Evolutionary conservation across 148 eudicot species (phyloP).

Genomic region (Euryodendron excelsum): DNA sequence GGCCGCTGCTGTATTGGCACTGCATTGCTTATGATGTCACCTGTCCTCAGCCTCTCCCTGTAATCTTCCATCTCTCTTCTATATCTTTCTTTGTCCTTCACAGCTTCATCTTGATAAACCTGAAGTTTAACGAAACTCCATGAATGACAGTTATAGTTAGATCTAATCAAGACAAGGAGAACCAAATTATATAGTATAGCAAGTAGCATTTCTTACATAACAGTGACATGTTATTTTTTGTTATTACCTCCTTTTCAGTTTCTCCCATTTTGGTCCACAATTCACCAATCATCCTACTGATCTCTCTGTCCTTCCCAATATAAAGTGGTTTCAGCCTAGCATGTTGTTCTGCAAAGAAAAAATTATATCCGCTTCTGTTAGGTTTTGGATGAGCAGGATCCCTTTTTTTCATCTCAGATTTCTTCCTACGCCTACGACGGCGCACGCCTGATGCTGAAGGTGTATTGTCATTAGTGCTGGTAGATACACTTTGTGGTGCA

Average conservation of each 20-base stretch:
- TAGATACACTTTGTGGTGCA: constrained; percentile 9
- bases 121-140: constrained; percentile 26
- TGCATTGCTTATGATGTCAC: constrained; percentile 45
- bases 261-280: constrained; percentile 71
- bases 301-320: constrained; percentile 76
- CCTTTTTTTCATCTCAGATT: constrained; percentile 70
- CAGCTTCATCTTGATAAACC: constrained; percentile 84
- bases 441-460: constrained; percentile 25
- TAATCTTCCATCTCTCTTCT: constrained; percentile 72
- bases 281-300: constrained; percentile 94
- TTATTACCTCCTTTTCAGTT: constrained; percentile 62
- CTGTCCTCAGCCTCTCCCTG: constrained; percentile 43
- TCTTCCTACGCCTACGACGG: constrained; percentile 65
- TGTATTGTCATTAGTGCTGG: constrained; percentile 6
- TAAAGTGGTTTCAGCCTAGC: constrained; percentile 69
- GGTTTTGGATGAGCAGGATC: constrained; percentile 97
- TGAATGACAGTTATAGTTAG: not conserved
- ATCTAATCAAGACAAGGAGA: not conserved
- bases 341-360: constrained; percentile 93
- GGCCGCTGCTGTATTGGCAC: constrained; percentile 60
- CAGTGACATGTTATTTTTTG: not conserved
- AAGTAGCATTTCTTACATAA: not conserved
- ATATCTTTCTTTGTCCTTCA: constrained; percentile 85
- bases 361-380: constrained; percentile 90
- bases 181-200: too few relatives aligned